Evolutionary conservation across 2,329 filamentous ascomycete genomes (phyloP), one percentile per base, ranked within the genome.

Genomic region (Pseudogymnoascus sp.): DNA sequence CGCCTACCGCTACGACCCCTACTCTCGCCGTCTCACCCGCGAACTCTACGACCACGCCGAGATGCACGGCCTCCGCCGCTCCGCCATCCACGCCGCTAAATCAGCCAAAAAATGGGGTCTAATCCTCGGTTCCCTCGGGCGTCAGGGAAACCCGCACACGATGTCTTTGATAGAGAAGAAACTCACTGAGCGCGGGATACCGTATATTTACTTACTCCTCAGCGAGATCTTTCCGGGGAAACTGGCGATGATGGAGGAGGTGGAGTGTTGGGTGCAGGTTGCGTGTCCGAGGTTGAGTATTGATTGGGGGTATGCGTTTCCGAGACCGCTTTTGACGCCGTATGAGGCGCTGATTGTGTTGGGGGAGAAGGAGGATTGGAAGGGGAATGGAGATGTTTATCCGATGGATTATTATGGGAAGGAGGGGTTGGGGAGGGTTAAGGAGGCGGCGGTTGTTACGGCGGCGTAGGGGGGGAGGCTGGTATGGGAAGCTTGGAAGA

Each of bases 371-470:
- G 84, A 95, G 69, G 90, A 90, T 60, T 96, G 86, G 90, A 81
- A 79, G 64, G 76, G 73, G 13, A 82, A 81, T 63, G 77, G 75
- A 60, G 89, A 85, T 1, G 82, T 92, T 13, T 99, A 99, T 78
- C 93, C 93, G 0, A 99, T 99, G 95, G 93, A 99, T 75, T 99
- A 96, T 74, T 99, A 99, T 77, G 93, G 88, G 0, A 93, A 89
- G 74, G 91, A 97, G 54, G 95, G 95, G 0, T 73, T 99, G 63
- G 95, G 93, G 1, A 85, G 95, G 37, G 34, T 61, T 21, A 61
- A 61, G 34, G 60, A 23, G 13, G 60, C 45, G 21, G 60, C 23
- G 21, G 21, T 14, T 28, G 45, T 19, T 34, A 57, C 28, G 51
- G 51, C 51, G 51, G 51, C 51, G 51, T 57, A 57, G 51, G 6